Evolutionary conservation across 1,139 yeast genomes (phyloP).

Genomic region (Suhomyces yuchorum): DNA sequence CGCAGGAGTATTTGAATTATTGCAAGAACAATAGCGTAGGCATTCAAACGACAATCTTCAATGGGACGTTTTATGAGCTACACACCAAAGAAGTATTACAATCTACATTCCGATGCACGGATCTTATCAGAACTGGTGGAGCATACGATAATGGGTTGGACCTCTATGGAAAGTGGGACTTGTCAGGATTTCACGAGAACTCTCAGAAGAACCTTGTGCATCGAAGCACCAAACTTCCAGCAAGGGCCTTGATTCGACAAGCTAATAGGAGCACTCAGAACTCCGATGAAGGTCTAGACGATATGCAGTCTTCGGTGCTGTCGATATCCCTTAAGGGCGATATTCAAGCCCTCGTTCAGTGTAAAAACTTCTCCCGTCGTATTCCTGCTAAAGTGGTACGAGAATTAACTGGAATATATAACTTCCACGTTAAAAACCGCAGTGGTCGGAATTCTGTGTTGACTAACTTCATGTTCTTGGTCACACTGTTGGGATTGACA

Average conservation of each 20-base stretch:
- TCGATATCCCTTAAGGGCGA: constrained; percentile 28
- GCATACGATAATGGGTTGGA: constrained; percentile 76
- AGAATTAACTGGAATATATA: constrained; percentile 59
- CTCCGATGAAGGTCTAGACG: neutral
- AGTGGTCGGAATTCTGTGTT: constrained; percentile 21
- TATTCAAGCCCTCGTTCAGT: constrained; percentile 53
- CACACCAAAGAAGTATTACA: constrained; percentile 51
- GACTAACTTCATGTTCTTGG: constrained; percentile 39
- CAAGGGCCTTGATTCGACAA: constrained; percentile 14
- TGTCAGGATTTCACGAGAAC: constrained; percentile 30
- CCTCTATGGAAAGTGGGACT: constrained; percentile 61
- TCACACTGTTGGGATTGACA: constrained; percentile 64
- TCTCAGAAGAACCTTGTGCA: neutral
- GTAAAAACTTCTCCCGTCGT: constrained; percentile 52
- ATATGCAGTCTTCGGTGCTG: neutral
- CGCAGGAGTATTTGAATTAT: constrained; percentile 33
- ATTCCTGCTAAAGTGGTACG: constrained; percentile 56
- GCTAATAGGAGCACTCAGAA: constrained; percentile 5
- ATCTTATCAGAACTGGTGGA: constrained; percentile 56
- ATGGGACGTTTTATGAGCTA: constrained; percentile 72
- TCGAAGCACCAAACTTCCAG: constrained; percentile 6
- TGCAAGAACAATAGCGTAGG: constrained; percentile 28
- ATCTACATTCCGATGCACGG: constrained; percentile 43
- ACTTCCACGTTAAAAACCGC: constrained; percentile 39
- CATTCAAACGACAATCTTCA: constrained; percentile 50